phyloP scores from a whole-genome alignment of 2,329 filamentous ascomycete species.

The Cercospora beticola region DNA sequence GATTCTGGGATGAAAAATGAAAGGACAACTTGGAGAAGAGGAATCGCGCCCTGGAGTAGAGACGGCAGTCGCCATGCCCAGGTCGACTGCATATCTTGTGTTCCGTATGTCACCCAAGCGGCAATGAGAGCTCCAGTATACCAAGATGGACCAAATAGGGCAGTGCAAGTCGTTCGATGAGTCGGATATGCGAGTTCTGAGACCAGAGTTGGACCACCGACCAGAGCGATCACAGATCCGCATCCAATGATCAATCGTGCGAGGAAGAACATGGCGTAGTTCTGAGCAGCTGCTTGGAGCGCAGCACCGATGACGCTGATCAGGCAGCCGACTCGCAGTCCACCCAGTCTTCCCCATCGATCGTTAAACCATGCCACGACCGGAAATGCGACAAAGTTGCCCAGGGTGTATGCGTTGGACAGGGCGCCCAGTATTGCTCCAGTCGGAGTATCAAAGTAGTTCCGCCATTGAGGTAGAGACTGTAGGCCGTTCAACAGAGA shows the following conservation, averaged over 20 bases:
- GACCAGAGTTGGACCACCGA: conserved; percentile 51
- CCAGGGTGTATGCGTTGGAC: conserved; percentile 41
- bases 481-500: conserved; percentile 60
- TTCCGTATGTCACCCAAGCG: conserved; percentile 49
- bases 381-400: neutral
- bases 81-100: conserved; percentile 44
- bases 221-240: conserved; percentile 45
- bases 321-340: conserved; percentile 43
- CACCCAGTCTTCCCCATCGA: conserved; percentile 47
- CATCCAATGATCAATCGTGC: conserved; percentile 51
- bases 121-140: conserved; percentile 47
- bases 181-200: conserved; percentile 51
- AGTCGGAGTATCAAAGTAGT: conserved; percentile 57
- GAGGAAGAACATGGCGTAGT: conserved; percentile 42
- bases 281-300: conserved; percentile 51
- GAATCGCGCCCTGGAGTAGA: conserved; percentile 46
- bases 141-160: conserved; percentile 44
- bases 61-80: conserved; percentile 52
- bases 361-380: conserved; percentile 37
- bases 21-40: conserved; percentile 44
- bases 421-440: conserved; percentile 53
- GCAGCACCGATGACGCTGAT: conserved; percentile 49
- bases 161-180: conserved; percentile 49
- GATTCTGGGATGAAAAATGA: conserved; percentile 50
- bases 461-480: conserved; percentile 56